Evolutionary conservation across 768 basidiomycete genomes (phyloP).

Genomic region (Thelephora ganbajun): DNA sequence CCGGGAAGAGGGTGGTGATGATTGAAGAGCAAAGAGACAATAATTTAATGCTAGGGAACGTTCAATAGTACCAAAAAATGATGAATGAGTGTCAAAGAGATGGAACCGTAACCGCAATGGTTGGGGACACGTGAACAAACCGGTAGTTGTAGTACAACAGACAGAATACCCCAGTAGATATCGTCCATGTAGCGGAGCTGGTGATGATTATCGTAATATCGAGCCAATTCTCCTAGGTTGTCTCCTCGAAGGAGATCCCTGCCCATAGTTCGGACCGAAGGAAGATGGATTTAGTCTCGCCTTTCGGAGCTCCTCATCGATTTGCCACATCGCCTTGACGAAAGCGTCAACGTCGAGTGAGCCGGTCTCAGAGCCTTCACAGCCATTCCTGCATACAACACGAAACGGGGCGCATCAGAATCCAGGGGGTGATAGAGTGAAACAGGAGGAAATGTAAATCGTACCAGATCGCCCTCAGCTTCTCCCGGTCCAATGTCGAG

Average conservation of each 20-base stretch:
- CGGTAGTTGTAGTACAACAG: no score
- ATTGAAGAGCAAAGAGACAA: no score
- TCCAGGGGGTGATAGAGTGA: neutral
- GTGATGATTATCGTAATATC: neutral
- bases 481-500: constrained; percentile 38
- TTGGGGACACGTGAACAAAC: no score
- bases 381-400: constrained; percentile 42
- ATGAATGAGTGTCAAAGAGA: no score
- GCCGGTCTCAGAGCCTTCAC: constrained; percentile 41
- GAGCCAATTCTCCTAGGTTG: neutral
- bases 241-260: neutral
- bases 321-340: constrained; percentile 72
- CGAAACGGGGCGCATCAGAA: neutral
- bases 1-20: no score
- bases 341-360: constrained; percentile 55
- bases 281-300: constrained; percentile 21
- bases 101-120: no score
- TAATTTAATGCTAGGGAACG: no score
- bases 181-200: no score
- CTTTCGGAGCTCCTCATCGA: constrained; percentile 70
- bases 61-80: no score
- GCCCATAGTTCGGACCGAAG: neutral
- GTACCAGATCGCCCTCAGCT: constrained; percentile 56
- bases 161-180: no score
- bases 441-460: constrained; percentile 9